Base-by-base conservation (phyloP, 495 filamentous ascomycete species). In the Aspergillus indologenus region DNA sequence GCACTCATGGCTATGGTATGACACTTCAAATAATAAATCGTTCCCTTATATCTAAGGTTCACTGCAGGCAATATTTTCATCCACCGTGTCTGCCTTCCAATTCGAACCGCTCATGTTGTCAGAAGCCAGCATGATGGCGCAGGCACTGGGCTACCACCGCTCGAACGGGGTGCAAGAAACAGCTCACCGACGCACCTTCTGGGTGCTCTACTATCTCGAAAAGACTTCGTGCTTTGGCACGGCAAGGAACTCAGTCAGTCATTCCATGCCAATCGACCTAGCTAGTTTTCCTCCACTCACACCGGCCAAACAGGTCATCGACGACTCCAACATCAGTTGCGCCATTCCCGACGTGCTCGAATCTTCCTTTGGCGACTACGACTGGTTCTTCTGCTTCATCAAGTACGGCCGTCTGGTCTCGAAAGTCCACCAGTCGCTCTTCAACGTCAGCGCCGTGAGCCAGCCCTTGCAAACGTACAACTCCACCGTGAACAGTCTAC, bases 121-220 rank as follows among this genome's bases (percentile, higher is more conserved):
- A 22, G 58, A 59, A 34, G 64, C 61, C 14, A 53, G 58, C 21
- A 56, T 56, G 1, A 56, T 67, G 61, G 59, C 61, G 15, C 64
- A 67, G n/a, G 54, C 43, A 5, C 19, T 64, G 21, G 58, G 64
- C 0, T 53, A 54, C 8, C 56, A 64, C 20, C 55, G 56, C 9
- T 54, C 43, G 1, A 67, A 58, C 23, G 20, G 47, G 1, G 7
- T 43, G 2, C 31, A 47, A 18, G 64, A 61, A 20, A 51, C 17
- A 17, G 15, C 43, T 2, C 52, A 44, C 23, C 29, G 48, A 31
- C 61, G 64, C 5, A 61, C 59, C 0, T 67, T 67, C 48, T 67
- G 61, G 64, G 58, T 61, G 5, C 46, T 67, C 1, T 67, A 67
- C 24, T 67, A 49, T 54, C 55, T 64, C 34, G 64, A 67, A 29